Evolutionary conservation across 2,329 filamentous ascomycete species (phyloP).

Genomic region (Botryotinia calthae): DNA sequence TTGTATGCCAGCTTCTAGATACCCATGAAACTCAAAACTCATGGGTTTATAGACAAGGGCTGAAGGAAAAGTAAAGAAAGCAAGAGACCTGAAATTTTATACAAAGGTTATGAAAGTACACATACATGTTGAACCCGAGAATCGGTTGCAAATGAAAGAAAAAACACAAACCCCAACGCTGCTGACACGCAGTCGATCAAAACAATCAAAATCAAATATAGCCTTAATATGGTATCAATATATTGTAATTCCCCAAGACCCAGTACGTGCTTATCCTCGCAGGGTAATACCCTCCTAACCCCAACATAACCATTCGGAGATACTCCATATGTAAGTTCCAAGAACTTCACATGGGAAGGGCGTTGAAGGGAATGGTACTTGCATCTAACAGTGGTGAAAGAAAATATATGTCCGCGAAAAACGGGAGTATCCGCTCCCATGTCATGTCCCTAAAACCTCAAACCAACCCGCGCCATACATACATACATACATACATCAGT

Average conservation of each 20-base stretch:
- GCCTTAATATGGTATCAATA: conserved; percentile 21
- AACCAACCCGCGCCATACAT: conserved; percentile 8
- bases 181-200: conserved; percentile 8
- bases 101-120: not conserved
- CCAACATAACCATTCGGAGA: not conserved
- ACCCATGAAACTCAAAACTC: conserved; percentile 1
- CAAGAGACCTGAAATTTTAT: not conserved
- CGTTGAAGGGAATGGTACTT: conserved; percentile 19
- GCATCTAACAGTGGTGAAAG: conserved; percentile 8
- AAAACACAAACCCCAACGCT: not conserved
- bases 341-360: conserved; percentile 17
- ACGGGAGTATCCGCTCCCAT: conserved; percentile 32
- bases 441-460: conserved; percentile 13
- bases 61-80: not conserved
- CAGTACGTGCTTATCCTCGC: conserved; percentile 4
- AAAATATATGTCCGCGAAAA: conserved; percentile 24
- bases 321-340: conserved; percentile 1
- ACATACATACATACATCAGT: conserved; percentile 9
- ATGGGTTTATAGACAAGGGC: not conserved
- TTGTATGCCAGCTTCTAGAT: conserved; percentile 7
- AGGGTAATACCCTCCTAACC: conserved; percentile 8
- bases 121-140: not conserved
- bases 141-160: not conserved
- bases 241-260: conserved; percentile 8
- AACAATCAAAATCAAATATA: conserved; percentile 12